Base-by-base conservation (phyloP, 257 asterid genomes). In the Primulina tabacum region DNA sequence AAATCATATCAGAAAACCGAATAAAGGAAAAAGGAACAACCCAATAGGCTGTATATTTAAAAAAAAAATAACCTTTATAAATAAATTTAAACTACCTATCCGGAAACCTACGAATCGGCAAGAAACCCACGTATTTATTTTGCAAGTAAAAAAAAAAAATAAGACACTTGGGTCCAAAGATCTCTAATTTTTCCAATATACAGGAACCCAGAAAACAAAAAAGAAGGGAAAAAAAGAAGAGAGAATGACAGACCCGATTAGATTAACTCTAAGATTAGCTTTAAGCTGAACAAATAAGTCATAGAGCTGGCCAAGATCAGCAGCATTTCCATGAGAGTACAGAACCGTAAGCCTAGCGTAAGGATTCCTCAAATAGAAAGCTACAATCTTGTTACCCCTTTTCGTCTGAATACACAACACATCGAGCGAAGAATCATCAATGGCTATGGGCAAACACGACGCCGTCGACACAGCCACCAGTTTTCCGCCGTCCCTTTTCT, bases 281-380 rank as follows among this genome's bases (percentile, higher is more conserved):
- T 88, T 90, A 80, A 92, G 98, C 83, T 92, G 98, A 28, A 90
- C 82, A 85, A 92, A 92, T 78, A 92, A 91, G 79, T 92, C 98
- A 81, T 88, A 92, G 68, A 92, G 96, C 79, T 92, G 98, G 66
- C 98, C 98, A 76, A 92, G 92, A 90, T 92, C 98, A 84, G 98
- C 96, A 16, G 98, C 98, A 87, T 92, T 92, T 56, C 98, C 98
- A 78, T 92, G 98, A 40, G 97, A 90, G 74, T 92, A 92, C 65
- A 92, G 80, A 66, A 92, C 73, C 43, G 98, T 92, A 59, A 92
- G 97, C 78, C 88, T 85, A 2, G 98, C 98, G 79, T 80, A 88
- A 3, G 97, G 98, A 67, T 88, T 92, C 79, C 87, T 90, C 68
- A 92, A 60, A 81, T 85, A 92, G 80, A 92, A 92, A 60, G 96